phyloP scores from a whole-genome alignment of 192 early-diverging fungal genomes.

The Nowakowskiella sp. region DNA sequence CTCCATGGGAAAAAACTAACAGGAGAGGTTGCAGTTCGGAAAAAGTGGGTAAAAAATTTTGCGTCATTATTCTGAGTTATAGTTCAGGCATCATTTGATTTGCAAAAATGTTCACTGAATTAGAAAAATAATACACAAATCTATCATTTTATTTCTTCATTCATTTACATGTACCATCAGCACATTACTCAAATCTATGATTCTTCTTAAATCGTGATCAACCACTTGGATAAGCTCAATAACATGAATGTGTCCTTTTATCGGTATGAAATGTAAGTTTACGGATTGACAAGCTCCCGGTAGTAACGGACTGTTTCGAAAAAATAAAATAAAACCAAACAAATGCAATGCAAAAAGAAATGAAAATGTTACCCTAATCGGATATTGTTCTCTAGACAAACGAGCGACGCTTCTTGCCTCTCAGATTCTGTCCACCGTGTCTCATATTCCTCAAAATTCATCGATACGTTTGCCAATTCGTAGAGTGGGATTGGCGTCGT shows the following conservation, averaged over 20 bases:
- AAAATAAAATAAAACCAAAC: neutral
- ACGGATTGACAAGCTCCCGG: slow-evolving; percentile 26
- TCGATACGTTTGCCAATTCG: too few species aligned
- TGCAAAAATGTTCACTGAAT: too few species aligned
- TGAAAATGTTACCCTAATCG: slow-evolving; percentile 17
- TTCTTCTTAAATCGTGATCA: slow-evolving; percentile 7
- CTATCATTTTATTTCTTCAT: too few species aligned
- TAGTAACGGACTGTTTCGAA: slow-evolving; percentile 11
- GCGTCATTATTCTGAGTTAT: too few species aligned
- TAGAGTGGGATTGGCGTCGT: too few species aligned
- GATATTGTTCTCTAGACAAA: slow-evolving; percentile 31
- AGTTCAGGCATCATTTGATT: too few species aligned
- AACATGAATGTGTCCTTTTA: slow-evolving; percentile 26
- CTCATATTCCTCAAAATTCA: slow-evolving; percentile 16
- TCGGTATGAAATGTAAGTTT: slow-evolving; percentile 35
- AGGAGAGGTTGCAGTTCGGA: too few species aligned
- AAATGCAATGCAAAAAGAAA: slow-evolving; percentile 7
- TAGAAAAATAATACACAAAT: too few species aligned
- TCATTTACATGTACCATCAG: slow-evolving; percentile 11
- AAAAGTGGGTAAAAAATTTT: too few species aligned
- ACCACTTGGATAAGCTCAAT: slow-evolving; percentile 26
- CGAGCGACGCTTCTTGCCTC: slow-evolving; percentile 19
- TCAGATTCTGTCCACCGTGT: slow-evolving; percentile 7
- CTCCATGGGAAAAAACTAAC: too few species aligned
- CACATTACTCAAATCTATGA: slow-evolving; percentile 17